These are phyloP conservation scores for Penicillium oxalicum DNA, from an alignment of 2,329 filamentous ascomycete species.

Conservation along the genomic window DNA sequence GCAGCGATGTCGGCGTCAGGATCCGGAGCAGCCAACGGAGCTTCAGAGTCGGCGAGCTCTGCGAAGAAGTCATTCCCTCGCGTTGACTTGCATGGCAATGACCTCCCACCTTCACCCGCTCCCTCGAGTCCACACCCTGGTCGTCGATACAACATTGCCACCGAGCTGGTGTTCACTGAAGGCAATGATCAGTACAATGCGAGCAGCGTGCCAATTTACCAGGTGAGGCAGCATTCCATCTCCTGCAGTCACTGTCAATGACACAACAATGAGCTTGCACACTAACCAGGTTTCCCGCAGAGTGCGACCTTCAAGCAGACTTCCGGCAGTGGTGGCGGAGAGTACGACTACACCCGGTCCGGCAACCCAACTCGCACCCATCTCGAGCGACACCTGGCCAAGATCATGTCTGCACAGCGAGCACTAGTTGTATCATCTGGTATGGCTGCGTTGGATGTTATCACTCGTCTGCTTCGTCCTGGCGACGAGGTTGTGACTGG, in stretches of 20 bases:
- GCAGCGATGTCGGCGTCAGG: slow-evolving; percentile 38
- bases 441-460: slow-evolving; percentile 96
- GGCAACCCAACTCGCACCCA: slow-evolving; percentile 96
- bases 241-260: background rate
- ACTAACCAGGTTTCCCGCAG: slow-evolving; percentile 28
- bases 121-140: slow-evolving; percentile 84
- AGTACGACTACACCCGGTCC: slow-evolving; percentile 98
- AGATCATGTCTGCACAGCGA: slow-evolving; percentile 95
- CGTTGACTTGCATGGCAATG: slow-evolving; percentile 74
- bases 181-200: slow-evolving; percentile 95
- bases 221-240: slow-evolving; percentile 44
- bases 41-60: slow-evolving; percentile 23
- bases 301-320: slow-evolving; percentile 97
- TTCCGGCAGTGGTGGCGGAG: slow-evolving; percentile 69
- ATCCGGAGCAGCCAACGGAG: slow-evolving; percentile 22
- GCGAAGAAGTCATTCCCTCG: slow-evolving; percentile 51
- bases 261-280: too few relatives aligned
- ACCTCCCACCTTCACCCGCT: slow-evolving; percentile 84
- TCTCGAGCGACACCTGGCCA: slow-evolving; percentile 91
- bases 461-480: slow-evolving; percentile 80
- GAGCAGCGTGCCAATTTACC: slow-evolving; percentile 95
- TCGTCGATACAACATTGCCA: slow-evolving; percentile 85
- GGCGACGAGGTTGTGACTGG: slow-evolving; percentile 97
- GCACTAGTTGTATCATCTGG: slow-evolving; percentile 91
- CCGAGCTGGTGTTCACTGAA: slow-evolving; percentile 94